Evolutionary conservation across 1,284 basidiomycete species (phyloP), one percentile per base, ranked within the genome.

Genomic region (Boletus semigastroideus): DNA sequence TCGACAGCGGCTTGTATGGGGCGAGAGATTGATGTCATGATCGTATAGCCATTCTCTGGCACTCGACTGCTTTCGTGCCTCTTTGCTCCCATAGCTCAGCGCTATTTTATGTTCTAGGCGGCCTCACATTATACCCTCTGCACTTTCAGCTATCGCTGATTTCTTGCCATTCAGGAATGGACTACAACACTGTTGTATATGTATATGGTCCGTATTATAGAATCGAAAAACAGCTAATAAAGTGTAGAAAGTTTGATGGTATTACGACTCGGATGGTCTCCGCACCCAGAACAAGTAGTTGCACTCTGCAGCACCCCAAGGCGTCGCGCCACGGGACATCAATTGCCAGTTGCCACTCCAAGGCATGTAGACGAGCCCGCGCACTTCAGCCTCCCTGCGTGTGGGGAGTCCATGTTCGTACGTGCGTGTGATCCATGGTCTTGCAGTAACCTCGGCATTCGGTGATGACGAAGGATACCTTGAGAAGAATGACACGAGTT

Each of bases 401-500:
- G 78, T 73, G 1, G 81, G 77, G 27, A 71, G 58, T 10, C 78
- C 76, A 65, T 77, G 71, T 4, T 25, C 52, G 50, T 71, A 69
- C 48, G 74, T 70, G 57, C 61, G 70, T 37, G 74, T 73, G 47
- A 82, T 75, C 77, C 75, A 79, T 7, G 74, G 70, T 54, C 58
- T 62, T 19, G 57, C 63, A 33, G 53, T 57, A 49, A 41, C 56
- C 33, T 59, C 63, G 5, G 55, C 34, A 43, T 42, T 42, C 59
- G 69, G 40, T 52, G 65, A 51, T 51, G 72, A 70, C 69, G 59
- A 75, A 65, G 75, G 81, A 70, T 81, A 78, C 30, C 68, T 73
- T 49, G 81, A 77, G 72, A 99, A 96, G 73, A 92, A 98, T 10
- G 78, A 78, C 33, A 90, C 74, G n/a, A 99, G 80, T 68, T 99